Evolutionary conservation across 2,329 filamentous ascomycete genomes (phyloP), one percentile per base, ranked within the genome.

Genomic region (Verticillium albo-atrum): DNA sequence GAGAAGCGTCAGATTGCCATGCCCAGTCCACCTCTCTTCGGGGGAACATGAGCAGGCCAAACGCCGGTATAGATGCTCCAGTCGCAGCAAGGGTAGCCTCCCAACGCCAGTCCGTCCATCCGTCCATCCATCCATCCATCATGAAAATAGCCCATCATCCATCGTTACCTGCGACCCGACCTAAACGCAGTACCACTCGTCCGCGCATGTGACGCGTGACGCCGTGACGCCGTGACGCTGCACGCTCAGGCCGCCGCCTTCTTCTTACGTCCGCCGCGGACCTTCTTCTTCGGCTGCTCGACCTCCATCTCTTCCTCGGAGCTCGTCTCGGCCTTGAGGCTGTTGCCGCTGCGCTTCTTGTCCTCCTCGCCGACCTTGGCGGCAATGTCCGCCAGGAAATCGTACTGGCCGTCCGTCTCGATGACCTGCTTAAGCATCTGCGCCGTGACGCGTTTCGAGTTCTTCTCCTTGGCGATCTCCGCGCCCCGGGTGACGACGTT

Each of bases 351-450:
- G 26, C 74, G 69, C 56, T 75, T 74, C 70, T 84, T 84, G 66
- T 87, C 82, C 35, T 79, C 80, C 34, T 69, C 69, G 63, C 83
- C 89, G 0, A 97, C 89, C 71, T 94, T 94, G 67, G 87, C 83
- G 57, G 97, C 93, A 67, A 97, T 97, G 56, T 98, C 93, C 61
- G 86, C 83, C 62, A 99, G 77, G 68, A 98, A 99, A 75, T 99
- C 95, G 78, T 96, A 94, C 71, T 97, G 92, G 64, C 95, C 91
- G 70, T 96, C 91, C 27, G 87, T 89, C 72, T 90, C 86, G 47
- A 99, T 89, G 12, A 95, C 94, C 63, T 91, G 87, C 78, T 98
- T 98, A 65, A 99, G 83, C 82, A 98, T 96, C 59, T 88, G 82
- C 2, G 93, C 91, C 17, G 92, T 92, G 65, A 99, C 91, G 64